phyloP scores from a whole-genome alignment of 2,329 filamentous ascomycete species.

The Niveomyces coronatus region DNA sequence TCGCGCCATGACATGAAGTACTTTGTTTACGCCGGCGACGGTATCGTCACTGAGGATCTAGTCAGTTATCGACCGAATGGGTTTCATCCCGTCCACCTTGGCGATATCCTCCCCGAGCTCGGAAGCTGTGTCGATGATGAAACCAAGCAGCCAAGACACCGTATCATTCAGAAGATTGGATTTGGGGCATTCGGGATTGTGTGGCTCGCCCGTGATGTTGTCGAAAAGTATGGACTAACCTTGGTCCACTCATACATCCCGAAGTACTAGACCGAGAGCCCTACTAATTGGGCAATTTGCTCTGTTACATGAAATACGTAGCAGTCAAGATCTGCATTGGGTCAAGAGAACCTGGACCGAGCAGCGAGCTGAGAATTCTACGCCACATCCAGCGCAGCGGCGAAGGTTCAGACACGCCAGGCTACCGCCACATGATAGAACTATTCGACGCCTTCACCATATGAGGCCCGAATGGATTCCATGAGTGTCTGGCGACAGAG shows the following conservation, averaged over 20 bases:
- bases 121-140: conserved; percentile 4
- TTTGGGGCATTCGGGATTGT: conserved; percentile 9
- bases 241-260: background rate
- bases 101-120: conserved; percentile 7
- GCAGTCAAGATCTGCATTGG: background rate
- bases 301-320: background rate
- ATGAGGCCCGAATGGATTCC: conserved; percentile 10
- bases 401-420: background rate
- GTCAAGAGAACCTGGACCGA: background rate
- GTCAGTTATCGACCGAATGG: background rate
- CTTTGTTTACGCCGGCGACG: background rate
- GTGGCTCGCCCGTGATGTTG: conserved; percentile 8
- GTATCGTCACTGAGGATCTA: background rate
- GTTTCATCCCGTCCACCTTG: conserved; percentile 8
- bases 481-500: conserved; percentile 10
- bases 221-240: conserved; percentile 6
- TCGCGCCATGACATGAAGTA: too few species aligned
- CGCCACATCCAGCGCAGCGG: background rate
- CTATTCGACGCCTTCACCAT: conserved; percentile 7
- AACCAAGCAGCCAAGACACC: conserved; percentile 5
- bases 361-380: background rate
- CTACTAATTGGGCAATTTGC: too few species aligned
- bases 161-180: conserved; percentile 8
- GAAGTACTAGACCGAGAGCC: too few species aligned
- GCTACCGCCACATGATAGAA: background rate